Percentiles rank a stretch among this genome's conserved stretches.
Evolutionary conservation across 768 basidiomycete species (phyloP).

Genomic region (Ramaria rubella): DNA sequence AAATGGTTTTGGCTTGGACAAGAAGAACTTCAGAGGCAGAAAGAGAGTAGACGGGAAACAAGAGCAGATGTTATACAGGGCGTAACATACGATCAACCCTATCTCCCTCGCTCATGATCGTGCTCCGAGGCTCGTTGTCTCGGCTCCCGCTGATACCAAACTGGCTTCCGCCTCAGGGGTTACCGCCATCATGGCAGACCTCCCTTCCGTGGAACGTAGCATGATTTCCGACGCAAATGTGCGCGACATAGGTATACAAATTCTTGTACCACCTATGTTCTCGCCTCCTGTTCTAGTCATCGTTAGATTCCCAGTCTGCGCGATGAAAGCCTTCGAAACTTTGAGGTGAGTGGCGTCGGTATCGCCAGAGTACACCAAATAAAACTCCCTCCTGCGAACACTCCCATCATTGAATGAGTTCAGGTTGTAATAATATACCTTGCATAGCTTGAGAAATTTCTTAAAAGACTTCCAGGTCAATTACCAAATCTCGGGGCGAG

Average conservation of each 20-base stretch:
- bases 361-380: not conserved
- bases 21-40: no score
- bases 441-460: constrained; percentile 97
- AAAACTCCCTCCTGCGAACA: constrained; percentile 23
- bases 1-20: no score
- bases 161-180: no score
- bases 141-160: no score
- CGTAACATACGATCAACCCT: no score
- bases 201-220: constrained; percentile 71
- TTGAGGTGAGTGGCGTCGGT: constrained; percentile 10
- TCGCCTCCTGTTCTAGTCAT: constrained; percentile 93
- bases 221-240: constrained; percentile 84
- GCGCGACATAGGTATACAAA: constrained; percentile 39
- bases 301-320: constrained; percentile 93
- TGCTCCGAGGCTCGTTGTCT: not conserved
- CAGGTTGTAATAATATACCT: constrained; percentile 93
- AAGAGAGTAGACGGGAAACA: no score
- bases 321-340: constrained; percentile 97
- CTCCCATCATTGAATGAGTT: constrained; percentile 99
- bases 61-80: no score
- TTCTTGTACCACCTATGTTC: no score
- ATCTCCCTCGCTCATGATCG: no score
- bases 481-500: constrained; percentile 95
- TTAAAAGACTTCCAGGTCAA: constrained; percentile 92
- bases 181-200: no score